Evolutionary conservation across 768 basidiomycete species (phyloP).

Genomic region (Tephrocybe sp.): DNA sequence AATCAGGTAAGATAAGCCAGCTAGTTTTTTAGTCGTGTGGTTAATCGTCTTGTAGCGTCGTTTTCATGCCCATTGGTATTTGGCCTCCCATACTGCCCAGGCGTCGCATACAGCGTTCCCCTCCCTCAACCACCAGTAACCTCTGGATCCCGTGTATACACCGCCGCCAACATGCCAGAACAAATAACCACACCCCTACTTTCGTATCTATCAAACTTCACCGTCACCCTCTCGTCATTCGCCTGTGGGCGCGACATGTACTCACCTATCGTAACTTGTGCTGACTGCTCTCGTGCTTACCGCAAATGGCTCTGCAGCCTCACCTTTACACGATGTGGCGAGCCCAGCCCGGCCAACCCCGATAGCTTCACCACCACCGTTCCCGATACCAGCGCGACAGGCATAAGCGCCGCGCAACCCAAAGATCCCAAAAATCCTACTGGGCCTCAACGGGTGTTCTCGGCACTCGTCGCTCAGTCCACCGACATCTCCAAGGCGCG

Average conservation of each 20-base stretch:
- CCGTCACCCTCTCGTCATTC: constrained; percentile 64
- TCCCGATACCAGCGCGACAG: constrained; percentile 30
- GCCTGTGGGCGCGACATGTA: constrained; percentile 81
- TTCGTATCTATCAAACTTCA: constrained; percentile 69
- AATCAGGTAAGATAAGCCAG: constrained; percentile 51
- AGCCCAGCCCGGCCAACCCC: constrained; percentile 37
- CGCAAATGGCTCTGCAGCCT: constrained; percentile 75
- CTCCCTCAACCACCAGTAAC: constrained; percentile 47
- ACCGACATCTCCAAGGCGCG: constrained; percentile 38
- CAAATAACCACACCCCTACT: constrained; percentile 49
- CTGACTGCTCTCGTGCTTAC: constrained; percentile 72
- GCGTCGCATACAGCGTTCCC: constrained; percentile 66
- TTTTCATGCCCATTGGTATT: constrained; percentile 71
- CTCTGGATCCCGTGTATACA: constrained; percentile 38
- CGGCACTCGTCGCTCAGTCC: constrained; percentile 48
- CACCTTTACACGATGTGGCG: constrained; percentile 73
- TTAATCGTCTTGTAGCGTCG: constrained; percentile 52
- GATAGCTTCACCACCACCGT: constrained; percentile 31
- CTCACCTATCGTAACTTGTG: constrained; percentile 74
- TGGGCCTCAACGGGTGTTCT: constrained; percentile 31
- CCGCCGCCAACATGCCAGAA: constrained; percentile 48
- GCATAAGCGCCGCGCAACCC: constrained; percentile 24
- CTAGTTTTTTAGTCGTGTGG: too few relatives aligned
- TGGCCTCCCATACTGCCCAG: constrained; percentile 73
- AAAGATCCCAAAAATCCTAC: constrained; percentile 18